phyloP scores from a whole-genome alignment of 1,139 yeast genomes.

The Arxiozyma slooffiae region DNA sequence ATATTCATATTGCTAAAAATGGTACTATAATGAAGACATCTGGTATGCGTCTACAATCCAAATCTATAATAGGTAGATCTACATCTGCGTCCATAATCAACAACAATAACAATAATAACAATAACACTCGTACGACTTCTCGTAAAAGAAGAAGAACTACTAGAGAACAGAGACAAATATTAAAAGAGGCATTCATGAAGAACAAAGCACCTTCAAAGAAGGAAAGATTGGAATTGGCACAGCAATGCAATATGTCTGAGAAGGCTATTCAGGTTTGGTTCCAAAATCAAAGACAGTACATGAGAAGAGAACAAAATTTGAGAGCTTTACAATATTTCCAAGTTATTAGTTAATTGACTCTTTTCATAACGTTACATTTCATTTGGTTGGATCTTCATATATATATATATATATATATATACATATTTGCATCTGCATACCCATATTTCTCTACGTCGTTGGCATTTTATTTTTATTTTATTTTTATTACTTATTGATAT shows the following conservation, averaged over 20 bases:
- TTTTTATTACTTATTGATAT: neutral
- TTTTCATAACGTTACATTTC: no score
- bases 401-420: no score
- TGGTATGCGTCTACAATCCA: neutral
- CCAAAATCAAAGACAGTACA: conserved; percentile 82
- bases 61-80: neutral
- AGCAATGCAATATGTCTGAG: conserved; percentile 75
- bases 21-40: neutral
- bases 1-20: neutral
- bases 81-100: no score
- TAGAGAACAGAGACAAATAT: conserved; percentile 66
- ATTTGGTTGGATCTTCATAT: no score
- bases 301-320: conserved; percentile 27
- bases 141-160: conserved; percentile 82
- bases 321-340: conserved; percentile 2
- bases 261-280: conserved; percentile 97
- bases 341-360: neutral
- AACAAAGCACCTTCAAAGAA: conserved; percentile 75
- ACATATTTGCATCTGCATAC: no score
- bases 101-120: no score
- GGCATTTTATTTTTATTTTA: neutral
- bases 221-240: conserved; percentile 65
- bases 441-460: no score
- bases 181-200: conserved; percentile 62
- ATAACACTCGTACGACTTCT: neutral